phyloP scores from a whole-genome alignment of 148 eudicot genomes.

The Gaultheria prostrata region DNA sequence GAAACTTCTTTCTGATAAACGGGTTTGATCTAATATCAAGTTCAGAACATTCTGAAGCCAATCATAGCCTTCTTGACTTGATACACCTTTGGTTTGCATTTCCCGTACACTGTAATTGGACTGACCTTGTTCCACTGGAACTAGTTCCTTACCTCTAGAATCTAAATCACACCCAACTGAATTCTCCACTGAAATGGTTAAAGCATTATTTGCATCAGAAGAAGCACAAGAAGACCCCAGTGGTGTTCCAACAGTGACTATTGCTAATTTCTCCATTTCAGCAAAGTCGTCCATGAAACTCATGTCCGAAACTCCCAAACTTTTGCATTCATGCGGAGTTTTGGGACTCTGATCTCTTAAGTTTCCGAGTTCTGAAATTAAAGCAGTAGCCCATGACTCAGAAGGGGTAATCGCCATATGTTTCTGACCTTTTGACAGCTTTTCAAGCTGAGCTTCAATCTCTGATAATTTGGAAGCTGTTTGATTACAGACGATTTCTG shows the following conservation, averaged over 20 bases:
- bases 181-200: neutral
- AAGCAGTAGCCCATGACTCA: conserved; percentile 39
- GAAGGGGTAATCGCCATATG: conserved; percentile 32
- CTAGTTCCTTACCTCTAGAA: conserved; percentile 33
- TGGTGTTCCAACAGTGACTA: conserved; percentile 34
- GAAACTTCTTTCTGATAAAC: conserved; percentile 46
- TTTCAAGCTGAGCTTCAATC: conserved; percentile 42
- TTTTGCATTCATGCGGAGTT: conserved; percentile 19
- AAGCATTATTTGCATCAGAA: conserved; percentile 7
- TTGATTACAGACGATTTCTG: conserved; percentile 31
- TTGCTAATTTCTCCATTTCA: conserved; percentile 60
- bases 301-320: conserved; percentile 39
- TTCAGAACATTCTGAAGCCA: conserved; percentile 59
- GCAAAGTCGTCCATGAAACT: conserved; percentile 51
- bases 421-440: conserved; percentile 29
- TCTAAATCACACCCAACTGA: conserved; percentile 18
- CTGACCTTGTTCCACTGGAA: conserved; percentile 28
- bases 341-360: conserved; percentile 26
- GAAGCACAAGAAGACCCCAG: conserved; percentile 16
- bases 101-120: conserved; percentile 5
- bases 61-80: conserved; percentile 17
- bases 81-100: conserved; percentile 1
- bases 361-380: conserved; percentile 38
- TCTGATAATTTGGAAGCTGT: conserved; percentile 38
- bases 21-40: conserved; percentile 59